Percentiles rank a stretch among this genome's conserved stretches.
phyloP scores from a whole-genome alignment of 805 yeast species.

The Ogataea pini region DNA sequence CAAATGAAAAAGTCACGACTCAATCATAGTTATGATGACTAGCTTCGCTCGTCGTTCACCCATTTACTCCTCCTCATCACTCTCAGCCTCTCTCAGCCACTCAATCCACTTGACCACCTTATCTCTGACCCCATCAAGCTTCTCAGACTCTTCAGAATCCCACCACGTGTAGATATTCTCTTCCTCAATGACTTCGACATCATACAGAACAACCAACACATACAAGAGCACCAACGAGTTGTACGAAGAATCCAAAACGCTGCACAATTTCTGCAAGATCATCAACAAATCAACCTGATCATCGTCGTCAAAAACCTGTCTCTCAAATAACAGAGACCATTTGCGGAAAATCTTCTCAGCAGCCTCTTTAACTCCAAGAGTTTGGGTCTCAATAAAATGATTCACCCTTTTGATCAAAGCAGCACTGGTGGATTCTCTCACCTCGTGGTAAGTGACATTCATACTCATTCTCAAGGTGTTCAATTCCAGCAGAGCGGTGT shows the following conservation, averaged over 20 bases:
- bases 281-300: conserved; percentile 76
- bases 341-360: conserved; percentile 69
- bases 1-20: no score
- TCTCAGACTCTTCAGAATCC: conserved; percentile 48
- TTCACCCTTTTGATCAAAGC: conserved; percentile 71
- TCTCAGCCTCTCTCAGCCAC: conserved; percentile 79
- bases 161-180: conserved; percentile 84
- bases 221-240: conserved; percentile 51
- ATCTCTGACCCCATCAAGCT: conserved; percentile 46
- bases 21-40: no score
- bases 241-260: conserved; percentile 45
- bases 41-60: background rate
- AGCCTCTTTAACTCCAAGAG: conserved; percentile 76
- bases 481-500: conserved; percentile 88
- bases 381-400: conserved; percentile 74
- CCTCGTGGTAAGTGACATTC: conserved; percentile 94
- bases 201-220: conserved; percentile 66
- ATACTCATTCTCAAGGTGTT: conserved; percentile 96
- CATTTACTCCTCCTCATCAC: conserved; percentile 28
- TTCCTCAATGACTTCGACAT: conserved; percentile 80
- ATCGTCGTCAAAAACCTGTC: conserved; percentile 80
- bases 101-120: conserved; percentile 74
- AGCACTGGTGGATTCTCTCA: conserved; percentile 73
- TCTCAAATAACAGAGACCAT: conserved; percentile 79
- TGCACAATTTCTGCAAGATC: conserved; percentile 49